These are phyloP conservation scores for Colletotrichum orbiculare DNA, from an alignment of 2,329 filamentous ascomycete species.

Conservation along the genomic window DNA sequence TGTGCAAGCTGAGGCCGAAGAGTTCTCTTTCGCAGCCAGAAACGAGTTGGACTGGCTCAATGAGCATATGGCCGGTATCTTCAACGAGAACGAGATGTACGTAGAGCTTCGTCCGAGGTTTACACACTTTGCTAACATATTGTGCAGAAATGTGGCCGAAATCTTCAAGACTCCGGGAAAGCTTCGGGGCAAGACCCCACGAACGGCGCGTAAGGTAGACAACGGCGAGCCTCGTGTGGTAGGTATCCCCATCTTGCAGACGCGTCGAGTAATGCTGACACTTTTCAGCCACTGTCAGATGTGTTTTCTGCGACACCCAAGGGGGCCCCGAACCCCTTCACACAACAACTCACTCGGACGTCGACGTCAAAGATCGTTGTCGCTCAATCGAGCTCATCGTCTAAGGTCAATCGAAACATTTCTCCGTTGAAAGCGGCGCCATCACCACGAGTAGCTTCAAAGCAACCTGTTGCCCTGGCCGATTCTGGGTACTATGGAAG, in stretches of 20 bases:
- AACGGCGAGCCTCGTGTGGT: constrained; percentile 71
- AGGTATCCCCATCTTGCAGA: constrained; percentile 48
- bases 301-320: constrained; percentile 68
- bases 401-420: constrained; percentile 48
- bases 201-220: constrained; percentile 73
- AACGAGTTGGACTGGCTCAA: constrained; percentile 99
- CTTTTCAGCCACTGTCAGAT: constrained; percentile 66
- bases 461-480: constrained; percentile 50
- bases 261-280: constrained; percentile 41
- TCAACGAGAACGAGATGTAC: constrained; percentile 87
- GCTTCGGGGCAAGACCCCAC: constrained; percentile 82
- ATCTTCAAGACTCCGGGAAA: constrained; percentile 96
- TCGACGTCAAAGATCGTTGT: constrained; percentile 70
- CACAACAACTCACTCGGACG: constrained; percentile 59
- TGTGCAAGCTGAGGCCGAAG: constrained; percentile 84
- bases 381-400: constrained; percentile 55
- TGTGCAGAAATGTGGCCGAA: constrained; percentile 83
- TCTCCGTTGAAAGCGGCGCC: constrained; percentile 47
- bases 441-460: constrained; percentile 46
- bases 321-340: constrained; percentile 65
- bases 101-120: constrained; percentile 49
- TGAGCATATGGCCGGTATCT: constrained; percentile 97
- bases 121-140: constrained; percentile 1
- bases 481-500: constrained; percentile 82
- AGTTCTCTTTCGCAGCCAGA: constrained; percentile 90